phyloP scores from a whole-genome alignment of 2,329 filamentous ascomycete species.

The Coniochaeta ligniaria region DNA sequence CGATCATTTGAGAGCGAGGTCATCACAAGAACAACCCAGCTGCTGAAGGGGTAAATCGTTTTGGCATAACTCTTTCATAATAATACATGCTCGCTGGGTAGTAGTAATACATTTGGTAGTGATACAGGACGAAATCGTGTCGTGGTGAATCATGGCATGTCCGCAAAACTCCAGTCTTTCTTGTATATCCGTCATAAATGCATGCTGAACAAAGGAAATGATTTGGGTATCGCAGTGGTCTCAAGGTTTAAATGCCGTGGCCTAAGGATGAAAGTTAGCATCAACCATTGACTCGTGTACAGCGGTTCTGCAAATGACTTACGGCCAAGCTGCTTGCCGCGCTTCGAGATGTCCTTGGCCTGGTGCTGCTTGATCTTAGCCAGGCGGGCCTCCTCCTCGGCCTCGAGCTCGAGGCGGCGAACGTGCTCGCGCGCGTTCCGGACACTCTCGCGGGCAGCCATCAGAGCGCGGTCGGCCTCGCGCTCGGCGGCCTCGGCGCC shows the following conservation, averaged over 20 bases:
- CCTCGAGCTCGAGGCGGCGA: conserved; percentile 56
- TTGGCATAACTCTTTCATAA: neutral
- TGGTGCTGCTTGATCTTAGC: conserved; percentile 64
- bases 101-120: neutral
- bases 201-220: neutral
- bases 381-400: conserved; percentile 54
- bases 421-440: conserved; percentile 58
- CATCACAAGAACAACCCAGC: neutral
- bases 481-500: conserved; percentile 56
- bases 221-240: neutral
- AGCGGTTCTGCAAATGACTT: conserved; percentile 26
- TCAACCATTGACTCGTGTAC: neutral
- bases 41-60: neutral
- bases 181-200: neutral
- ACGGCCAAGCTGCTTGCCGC: conserved; percentile 64
- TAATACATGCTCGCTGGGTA: neutral
- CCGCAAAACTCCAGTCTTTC: neutral
- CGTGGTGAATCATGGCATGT: neutral
- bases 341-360: conserved; percentile 58
- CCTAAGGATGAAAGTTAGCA: neutral
- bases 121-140: neutral
- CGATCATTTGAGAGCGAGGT: neutral
- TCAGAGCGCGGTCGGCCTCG: conserved; percentile 58
- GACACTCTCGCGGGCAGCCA: conserved; percentile 48
- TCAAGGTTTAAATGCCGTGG: neutral